phyloP scores from a whole-genome alignment of 192 early-diverging fungal species.

The Kappamyces sp. region DNA sequence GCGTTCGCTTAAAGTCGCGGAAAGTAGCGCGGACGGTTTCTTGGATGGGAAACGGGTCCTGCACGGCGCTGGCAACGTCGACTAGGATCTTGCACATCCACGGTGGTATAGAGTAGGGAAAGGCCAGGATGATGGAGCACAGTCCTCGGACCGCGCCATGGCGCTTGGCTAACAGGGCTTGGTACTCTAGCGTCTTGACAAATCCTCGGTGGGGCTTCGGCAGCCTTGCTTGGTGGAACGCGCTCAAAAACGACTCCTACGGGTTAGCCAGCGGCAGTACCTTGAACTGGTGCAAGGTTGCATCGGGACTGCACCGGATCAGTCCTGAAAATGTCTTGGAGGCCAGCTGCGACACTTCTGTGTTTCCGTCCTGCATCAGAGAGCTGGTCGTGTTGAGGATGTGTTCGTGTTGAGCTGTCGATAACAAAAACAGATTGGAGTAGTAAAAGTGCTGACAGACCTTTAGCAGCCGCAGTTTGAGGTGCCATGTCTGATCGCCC shows the following conservation, averaged over 20 bases:
- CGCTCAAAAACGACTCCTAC: slow-evolving; percentile 2
- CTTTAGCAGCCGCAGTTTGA: too few species aligned
- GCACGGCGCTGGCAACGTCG: slow-evolving; percentile 65
- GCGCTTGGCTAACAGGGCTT: slow-evolving; percentile 49
- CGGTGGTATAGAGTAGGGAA: slow-evolving; percentile 87
- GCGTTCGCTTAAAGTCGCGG: slow-evolving; percentile 90
- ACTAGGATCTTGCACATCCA: slow-evolving; percentile 88
- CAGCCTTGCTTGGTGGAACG: neutral
- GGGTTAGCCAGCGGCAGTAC: slow-evolving; percentile 11
- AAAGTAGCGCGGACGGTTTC: slow-evolving; percentile 78
- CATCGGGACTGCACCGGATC: slow-evolving; percentile 67
- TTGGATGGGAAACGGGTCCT: slow-evolving; percentile 79
- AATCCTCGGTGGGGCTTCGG: neutral
- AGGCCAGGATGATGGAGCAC: slow-evolving; percentile 79
- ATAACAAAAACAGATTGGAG: too few species aligned
- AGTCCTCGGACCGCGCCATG: slow-evolving; percentile 90
- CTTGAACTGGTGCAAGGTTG: slow-evolving; percentile 53
- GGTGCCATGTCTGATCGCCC: too few species aligned
- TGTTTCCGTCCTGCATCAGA: too few species aligned
- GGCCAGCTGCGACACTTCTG: slow-evolving; percentile 45
- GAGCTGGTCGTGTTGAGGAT: too few species aligned
- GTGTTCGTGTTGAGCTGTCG: too few species aligned
- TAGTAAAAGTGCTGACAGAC: too few species aligned
- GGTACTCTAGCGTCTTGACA: neutral
- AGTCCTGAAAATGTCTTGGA: slow-evolving; percentile 70